Conservation (phyloP, 176 grass and related monocot species). For the Hordeum marinum region DNA sequence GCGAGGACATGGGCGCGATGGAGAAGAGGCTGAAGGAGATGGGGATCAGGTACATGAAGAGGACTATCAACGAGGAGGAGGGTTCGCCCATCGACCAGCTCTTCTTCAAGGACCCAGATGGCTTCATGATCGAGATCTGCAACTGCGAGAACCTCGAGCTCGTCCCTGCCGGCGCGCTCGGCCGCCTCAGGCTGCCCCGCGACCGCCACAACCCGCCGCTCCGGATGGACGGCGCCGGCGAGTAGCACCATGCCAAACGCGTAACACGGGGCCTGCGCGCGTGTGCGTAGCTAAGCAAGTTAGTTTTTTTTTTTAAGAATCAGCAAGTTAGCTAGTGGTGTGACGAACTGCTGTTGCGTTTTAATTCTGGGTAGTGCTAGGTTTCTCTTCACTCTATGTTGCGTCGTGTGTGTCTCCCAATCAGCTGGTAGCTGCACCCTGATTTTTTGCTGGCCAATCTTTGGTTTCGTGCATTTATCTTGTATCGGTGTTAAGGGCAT, state of each 20-base stretch:
- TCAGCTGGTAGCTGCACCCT: not conserved
- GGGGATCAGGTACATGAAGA: constrained; percentile 46
- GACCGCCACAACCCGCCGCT: constrained; percentile 48
- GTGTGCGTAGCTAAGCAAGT: not conserved
- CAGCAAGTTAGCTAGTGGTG: not conserved
- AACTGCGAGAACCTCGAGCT: constrained; percentile 86
- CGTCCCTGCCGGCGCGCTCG: constrained; percentile 47
- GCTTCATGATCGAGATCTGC: constrained; percentile 85
- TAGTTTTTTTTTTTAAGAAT: not conserved
- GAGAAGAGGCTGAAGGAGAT: constrained; percentile 56
- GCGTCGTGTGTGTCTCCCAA: not conserved
- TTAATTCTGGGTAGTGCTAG: too few species aligned
- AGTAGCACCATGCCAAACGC: not conserved
- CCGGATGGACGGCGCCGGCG: not conserved
- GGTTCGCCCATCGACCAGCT: constrained; percentile 62
- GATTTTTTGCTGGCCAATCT: not conserved
- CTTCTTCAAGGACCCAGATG: constrained; percentile 77
- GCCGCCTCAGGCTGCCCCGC: constrained; percentile 48
- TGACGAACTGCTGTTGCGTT: not conserved
- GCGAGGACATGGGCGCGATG: constrained; percentile 57
- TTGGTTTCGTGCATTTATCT: too few species aligned
- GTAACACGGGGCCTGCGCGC: not conserved
- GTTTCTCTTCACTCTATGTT: not conserved
- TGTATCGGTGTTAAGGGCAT: too few species aligned
- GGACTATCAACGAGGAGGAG: constrained; percentile 74